Evolutionary conservation across 805 yeast species (phyloP), one percentile per base, ranked within the genome.

Genomic region (Sugiyamaella chiloensis): DNA sequence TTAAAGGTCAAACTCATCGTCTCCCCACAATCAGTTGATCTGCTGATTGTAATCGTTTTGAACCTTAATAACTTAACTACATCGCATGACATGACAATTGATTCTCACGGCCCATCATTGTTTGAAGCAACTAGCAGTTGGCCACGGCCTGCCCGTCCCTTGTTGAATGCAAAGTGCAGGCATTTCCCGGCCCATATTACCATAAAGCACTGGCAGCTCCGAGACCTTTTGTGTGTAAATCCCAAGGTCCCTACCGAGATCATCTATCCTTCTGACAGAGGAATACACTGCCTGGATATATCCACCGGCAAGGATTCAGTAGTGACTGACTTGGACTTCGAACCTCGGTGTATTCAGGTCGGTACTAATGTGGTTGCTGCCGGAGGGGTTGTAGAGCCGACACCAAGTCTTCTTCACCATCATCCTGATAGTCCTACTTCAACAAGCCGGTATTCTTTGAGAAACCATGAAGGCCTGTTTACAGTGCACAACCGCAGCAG

Each of bases 201-300:
- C 24, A 58, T 62, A 23, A 61, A 60, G 55, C 83, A 87, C 68
- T 88, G 95, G 95, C 96, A 87, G 63, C 70, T 88, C 26, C 72
- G 95, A 30, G 91, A 88, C 60, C 72, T 88, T 58, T 69, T 88
- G 4, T 77, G 80, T 54, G 74, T 72, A 14, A 62, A 82, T 47
- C 52, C 58, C 41, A 48, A 62, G 20, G 14, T 11, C 20, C 47
- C 64, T 72, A 52, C 60, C 75, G 51, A 71, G 36, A 68, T 85
- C 6, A 72, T 76, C 48, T 86, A 81, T 61, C 82, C 89, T 1
- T 70, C 69, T 49, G 79, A 79, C 35, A 79, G 78, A 50, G 60
- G 73, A 19, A 73, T 86, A 26, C 72, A 75, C 52, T 51, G 66
- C 17, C 63, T 79, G 7, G 72, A 76, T 52, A 64, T 76, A 24